phyloP scores from a whole-genome alignment of 1,284 basidiomycete genomes.

The Malassezia caprae region DNA sequence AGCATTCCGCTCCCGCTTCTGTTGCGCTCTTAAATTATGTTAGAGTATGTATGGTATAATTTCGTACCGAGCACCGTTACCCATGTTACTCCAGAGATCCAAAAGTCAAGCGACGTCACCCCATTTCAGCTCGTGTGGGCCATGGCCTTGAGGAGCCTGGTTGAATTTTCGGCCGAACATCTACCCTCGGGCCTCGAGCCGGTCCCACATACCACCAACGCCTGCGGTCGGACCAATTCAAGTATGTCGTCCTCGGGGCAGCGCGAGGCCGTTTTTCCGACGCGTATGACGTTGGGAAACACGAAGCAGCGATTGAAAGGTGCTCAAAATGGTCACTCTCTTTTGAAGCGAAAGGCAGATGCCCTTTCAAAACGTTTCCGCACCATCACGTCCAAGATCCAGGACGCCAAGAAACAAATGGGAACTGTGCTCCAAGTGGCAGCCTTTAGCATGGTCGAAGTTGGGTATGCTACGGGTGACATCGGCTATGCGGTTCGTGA shows the following conservation, averaged over 20 bases:
- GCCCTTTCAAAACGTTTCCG: constrained; percentile 86
- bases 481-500: constrained; percentile 65
- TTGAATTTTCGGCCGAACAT: constrained; percentile 1
- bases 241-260: constrained; percentile 75
- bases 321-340: constrained; percentile 91
- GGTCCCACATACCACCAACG: neutral
- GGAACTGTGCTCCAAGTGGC: constrained; percentile 95
- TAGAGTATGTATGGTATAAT: neutral
- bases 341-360: constrained; percentile 94
- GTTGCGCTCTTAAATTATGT: constrained; percentile 29
- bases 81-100: constrained; percentile 17
- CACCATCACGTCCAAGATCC: constrained; percentile 53
- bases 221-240: constrained; percentile 13
- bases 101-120: neutral
- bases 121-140: neutral
- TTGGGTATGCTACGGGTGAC: constrained; percentile 84
- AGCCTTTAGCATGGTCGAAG: constrained; percentile 95
- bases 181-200: neutral
- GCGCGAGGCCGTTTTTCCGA: constrained; percentile 81
- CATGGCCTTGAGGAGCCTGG: neutral
- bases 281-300: constrained; percentile 60
- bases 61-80: constrained; percentile 36
- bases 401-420: constrained; percentile 99
- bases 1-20: constrained; percentile 46
- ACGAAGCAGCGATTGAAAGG: constrained; percentile 88